Conservation (phyloP, 495 filamentous ascomycete genomes). For the Talaromyces liani region DNA sequence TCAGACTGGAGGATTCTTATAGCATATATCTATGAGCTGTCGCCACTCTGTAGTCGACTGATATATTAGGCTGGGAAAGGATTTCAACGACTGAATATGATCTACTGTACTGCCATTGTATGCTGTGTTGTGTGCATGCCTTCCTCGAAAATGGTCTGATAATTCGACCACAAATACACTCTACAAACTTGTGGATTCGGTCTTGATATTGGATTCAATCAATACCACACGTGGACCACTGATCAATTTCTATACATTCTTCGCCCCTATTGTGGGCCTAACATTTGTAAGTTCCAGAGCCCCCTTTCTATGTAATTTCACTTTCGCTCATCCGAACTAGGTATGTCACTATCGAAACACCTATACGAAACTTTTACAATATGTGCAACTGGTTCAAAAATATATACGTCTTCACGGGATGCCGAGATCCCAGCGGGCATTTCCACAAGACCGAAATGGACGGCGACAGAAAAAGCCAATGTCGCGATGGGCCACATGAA, state of each 20-base stretch:
- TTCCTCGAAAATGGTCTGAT: neutral
- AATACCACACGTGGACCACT: neutral
- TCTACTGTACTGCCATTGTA: neutral
- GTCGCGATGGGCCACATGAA: conserved; percentile 64
- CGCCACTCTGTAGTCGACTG: neutral
- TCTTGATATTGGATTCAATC: neutral
- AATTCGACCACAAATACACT: neutral
- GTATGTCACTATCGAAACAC: neutral
- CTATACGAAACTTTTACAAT: conserved; percentile 15
- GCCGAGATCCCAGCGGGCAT: conserved; percentile 57
- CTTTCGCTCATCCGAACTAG: neutral
- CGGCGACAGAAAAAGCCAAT: conserved; percentile 49
- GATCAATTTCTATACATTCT: neutral
- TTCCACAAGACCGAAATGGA: conserved; percentile 62
- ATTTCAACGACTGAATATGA: neutral
- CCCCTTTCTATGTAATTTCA: neutral
- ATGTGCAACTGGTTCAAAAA: conserved; percentile 78
- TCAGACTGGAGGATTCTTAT: neutral
- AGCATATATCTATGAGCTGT: conserved; percentile 1
- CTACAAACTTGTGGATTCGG: neutral
- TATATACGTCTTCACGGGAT: conserved; percentile 69
- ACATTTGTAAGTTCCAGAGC: neutral
- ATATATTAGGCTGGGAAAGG: neutral
- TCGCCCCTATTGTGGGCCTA: neutral
- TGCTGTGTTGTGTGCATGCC: neutral